Base-by-base conservation (phyloP, 139 green algal genomes). In the Micractinium conductrix region DNA sequence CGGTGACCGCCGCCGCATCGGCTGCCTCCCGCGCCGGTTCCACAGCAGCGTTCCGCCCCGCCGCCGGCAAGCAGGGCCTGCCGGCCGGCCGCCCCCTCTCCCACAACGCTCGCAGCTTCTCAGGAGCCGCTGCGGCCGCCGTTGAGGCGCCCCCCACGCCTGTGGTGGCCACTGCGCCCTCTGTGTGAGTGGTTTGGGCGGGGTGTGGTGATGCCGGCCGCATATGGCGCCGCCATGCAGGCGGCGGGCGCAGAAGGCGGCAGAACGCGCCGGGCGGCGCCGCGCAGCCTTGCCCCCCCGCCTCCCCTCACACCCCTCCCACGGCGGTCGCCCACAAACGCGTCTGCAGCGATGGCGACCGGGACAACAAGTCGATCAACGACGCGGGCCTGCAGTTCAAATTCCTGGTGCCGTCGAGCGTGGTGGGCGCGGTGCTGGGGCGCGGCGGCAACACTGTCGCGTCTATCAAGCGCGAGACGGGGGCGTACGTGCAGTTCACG, bases 401-500 rank as follows among this genome's bases (percentile, higher is more conserved):
- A 60, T 88, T 90, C 58, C 55, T 90, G 7, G 69, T 90, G 55
- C 82, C 86, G 17, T 48, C 86, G 58, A 43, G 26, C 35, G 45
- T 90, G 33, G 78, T 76, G 50, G 86, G 86, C 35, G 81, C 73
- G 4, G 81, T 88, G 6, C 74, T 90, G 30, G 86, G 86, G 2
- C 70, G 73, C 26, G 42, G 42, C 62, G 82, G 82, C 50, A n/a
- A 35, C 40, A 90, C 60, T 40, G 76, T 90, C n/a, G 48, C 60
- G 6, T n/a, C 60, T n/a, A 87, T 90, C 43, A 84, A 88, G 81
- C 55, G 63, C 40, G 48, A 80, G 40, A 83, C 81, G 24, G 86
- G 86, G 40, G 76, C 55, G 8, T 88, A 84, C 35, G 65, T 90
- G 37, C 86, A 90, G 76, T 72, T 83, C 63, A 85, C 74, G n/a